Evolutionary conservation across 176 grass and related monocot species (phyloP), one percentile per base, ranked within the genome.

Genomic region (Alloteropsis semialata): DNA sequence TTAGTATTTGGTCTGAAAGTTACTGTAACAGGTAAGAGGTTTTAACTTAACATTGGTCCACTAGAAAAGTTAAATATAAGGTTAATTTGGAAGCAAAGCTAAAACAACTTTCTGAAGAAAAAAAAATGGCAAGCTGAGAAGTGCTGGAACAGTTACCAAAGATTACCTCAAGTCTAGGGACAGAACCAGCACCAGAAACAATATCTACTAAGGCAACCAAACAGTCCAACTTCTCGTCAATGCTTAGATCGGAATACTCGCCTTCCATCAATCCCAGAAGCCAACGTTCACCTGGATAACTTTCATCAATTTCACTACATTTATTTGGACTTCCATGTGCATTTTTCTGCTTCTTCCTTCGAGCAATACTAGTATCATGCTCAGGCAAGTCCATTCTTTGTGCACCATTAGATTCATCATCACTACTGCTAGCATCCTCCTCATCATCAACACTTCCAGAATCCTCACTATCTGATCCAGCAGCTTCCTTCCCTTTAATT

Each of bases 231-330:
- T 96, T 99, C 83, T 99, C 96, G 75, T 99, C 93, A 56, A 99
- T 93, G 83, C 87, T 99, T 82, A 96, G 86, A 65, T 93, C 87
- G 45, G 89, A 91, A 64, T 99, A 96, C 62, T 99, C 91, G 37
- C 96, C 96, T 84, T 99, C 93, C 96, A 99, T 94, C 85, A 99
- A 90, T 59, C 93, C 96, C 44, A 96, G 59, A 53, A 99, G 87
- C 93, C 93, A 99, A 66, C 74, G 79, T 74, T 99, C 96, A 56
- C 96, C 91, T 0, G 89, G 72, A 90, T 81, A 96, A 81, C 96
- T 99, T 88, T 99, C 93, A 81, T 99, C 96, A 83, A 96, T 99
- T 93, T 99, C 96, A 82, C 56, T 90, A 77, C 82, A 89, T 81
- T 93, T 91, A 77, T 81, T 80, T 56, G 87, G 51, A 81, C 76